A percentile compares a stretch with the other conserved stretches of the same genome.
Evolutionary conservation across 352 stramenopile genomes (phyloP).

Genomic region (Pythium brachiatum): DNA sequence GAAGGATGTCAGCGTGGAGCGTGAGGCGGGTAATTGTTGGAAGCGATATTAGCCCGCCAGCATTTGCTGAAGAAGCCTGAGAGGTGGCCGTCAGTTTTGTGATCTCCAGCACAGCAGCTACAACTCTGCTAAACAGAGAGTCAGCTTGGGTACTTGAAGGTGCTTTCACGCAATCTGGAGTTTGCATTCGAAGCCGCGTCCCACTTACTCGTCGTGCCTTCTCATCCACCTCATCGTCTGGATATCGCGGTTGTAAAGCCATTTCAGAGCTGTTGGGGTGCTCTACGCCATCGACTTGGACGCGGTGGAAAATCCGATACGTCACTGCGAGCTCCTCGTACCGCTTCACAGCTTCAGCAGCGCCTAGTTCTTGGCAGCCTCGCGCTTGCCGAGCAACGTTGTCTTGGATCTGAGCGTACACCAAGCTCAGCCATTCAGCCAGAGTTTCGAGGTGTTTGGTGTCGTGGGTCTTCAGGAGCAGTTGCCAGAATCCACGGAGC

Average conservation of each 20-base stretch:
- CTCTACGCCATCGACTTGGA: background rate
- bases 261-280: background rate
- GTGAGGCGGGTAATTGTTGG: conserved; percentile 6
- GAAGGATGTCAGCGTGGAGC: conserved; percentile 31
- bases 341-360: background rate
- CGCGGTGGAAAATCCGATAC: background rate
- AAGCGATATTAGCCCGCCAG: background rate
- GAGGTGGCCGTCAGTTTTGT: background rate
- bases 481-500: background rate
- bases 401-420: background rate
- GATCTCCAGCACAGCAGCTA: background rate
- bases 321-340: background rate
- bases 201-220: conserved; percentile 5
- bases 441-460: background rate
- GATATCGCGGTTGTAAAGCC: background rate
- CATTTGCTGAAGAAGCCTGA: background rate
- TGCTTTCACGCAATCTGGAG: background rate
- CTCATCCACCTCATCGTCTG: background rate
- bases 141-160: background rate
- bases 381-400: background rate
- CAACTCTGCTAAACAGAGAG: background rate
- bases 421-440: background rate
- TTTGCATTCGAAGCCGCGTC: conserved; percentile 8
- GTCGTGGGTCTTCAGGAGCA: background rate
- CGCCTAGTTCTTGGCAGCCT: background rate